Percentiles rank a stretch among this genome's conserved stretches.
phyloP scores from a whole-genome alignment of 208 protist species.

The Trypanosoma scelopori region DNA sequence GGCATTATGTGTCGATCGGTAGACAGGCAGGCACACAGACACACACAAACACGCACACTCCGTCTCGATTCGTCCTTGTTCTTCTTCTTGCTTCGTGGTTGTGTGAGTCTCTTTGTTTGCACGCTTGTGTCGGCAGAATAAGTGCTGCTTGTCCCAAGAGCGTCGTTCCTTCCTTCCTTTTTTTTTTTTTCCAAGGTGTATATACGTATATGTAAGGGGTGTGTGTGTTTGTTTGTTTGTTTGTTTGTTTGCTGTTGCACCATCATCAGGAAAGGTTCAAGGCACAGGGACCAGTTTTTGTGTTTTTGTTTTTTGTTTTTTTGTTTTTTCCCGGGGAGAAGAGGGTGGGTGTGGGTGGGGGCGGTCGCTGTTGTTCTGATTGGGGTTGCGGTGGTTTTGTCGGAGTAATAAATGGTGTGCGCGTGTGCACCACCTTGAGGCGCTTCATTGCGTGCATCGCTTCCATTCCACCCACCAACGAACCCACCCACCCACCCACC shows the following conservation, averaged over 20 bases:
- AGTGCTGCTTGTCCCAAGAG: not conserved
- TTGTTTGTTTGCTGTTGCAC: not conserved
- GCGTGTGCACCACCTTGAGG: no score
- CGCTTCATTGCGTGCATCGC: no score
- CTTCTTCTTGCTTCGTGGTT: not conserved
- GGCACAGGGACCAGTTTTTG: constrained; percentile 3
- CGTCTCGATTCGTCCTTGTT: not conserved
- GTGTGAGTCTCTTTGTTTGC: not conserved
- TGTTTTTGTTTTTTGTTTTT: not conserved
- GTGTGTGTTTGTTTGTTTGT: not conserved
- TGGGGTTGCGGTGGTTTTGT: no score
- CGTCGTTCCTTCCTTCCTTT: not conserved
- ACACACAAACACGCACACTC: not conserved
- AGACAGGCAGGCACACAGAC: not conserved
- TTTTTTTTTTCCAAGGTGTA: not conserved
- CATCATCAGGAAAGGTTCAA: constrained; percentile 14
- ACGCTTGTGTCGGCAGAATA: not conserved
- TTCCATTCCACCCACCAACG: no score
- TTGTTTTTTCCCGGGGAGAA: no score
- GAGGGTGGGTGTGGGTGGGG: no score
- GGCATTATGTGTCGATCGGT: constrained; percentile 1
- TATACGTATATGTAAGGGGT: constrained; percentile 11
- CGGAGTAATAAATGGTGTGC: no score
- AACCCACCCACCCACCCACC: no score
- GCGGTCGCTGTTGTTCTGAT: no score